Conservation (phyloP, 2,329 filamentous ascomycete species). For the Daldinia eschscholtzii region DNA sequence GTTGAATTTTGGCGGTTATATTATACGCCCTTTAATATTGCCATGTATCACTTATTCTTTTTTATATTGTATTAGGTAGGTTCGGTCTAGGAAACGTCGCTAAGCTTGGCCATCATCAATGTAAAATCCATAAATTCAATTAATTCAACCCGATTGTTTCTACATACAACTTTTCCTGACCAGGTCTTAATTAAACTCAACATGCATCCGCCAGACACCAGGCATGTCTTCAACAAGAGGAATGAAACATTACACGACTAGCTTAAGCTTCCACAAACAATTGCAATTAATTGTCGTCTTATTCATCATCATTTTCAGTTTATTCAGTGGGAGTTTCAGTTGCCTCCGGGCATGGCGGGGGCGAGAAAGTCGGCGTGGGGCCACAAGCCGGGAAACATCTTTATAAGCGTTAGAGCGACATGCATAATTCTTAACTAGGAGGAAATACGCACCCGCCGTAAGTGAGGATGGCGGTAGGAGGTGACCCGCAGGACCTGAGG, state of each 20-base stretch:
- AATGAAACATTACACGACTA: not conserved
- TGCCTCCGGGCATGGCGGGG: conserved; percentile 34
- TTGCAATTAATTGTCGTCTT: not conserved
- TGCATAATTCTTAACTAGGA: too few relatives aligned
- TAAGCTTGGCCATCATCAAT: not conserved
- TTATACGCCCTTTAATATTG: too few relatives aligned
- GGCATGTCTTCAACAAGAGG: not conserved
- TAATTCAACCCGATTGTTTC: conserved; percentile 19
- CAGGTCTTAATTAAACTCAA: not conserved
- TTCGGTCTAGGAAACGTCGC: not conserved
- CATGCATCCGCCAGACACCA: not conserved
- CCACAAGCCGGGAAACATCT: conserved; percentile 39
- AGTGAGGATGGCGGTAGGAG: conserved; percentile 42
- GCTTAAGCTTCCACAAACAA: not conserved
- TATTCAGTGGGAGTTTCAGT: not conserved
- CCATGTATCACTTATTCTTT: not conserved
- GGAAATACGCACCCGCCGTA: conserved; percentile 42
- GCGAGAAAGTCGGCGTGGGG: conserved; percentile 35
- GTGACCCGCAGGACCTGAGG: conserved; percentile 45
- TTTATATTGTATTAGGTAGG: not conserved
- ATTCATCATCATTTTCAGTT: not conserved
- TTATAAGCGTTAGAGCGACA: conserved; percentile 4
- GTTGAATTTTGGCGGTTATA: too few relatives aligned
- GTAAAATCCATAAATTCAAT: conserved; percentile 14
- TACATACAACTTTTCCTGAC: conserved; percentile 13